Base-by-base conservation (phyloP, 176 grass and related monocot genomes). In the Paspalum vaginatum region DNA sequence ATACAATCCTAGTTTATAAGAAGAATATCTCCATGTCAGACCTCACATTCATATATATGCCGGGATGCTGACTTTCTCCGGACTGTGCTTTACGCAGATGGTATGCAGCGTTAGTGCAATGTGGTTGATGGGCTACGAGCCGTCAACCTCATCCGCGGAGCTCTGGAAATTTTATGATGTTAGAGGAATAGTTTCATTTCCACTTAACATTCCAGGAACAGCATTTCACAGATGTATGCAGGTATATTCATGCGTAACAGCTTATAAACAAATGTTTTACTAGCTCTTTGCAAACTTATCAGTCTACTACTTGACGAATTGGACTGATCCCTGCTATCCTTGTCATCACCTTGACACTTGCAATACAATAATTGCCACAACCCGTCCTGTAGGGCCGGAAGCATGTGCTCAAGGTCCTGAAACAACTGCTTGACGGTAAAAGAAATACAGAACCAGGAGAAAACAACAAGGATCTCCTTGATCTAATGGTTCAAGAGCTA, bases 61-160 rank as follows among this genome's bases (percentile, higher is more conserved):
- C 32, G 32, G 32, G 32, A 32, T 32, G 32, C 32, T 32, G 32
- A 32, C 32, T 32, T 32, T 32, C 32, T 32, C 32, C 16, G 14
- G 62, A 16, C 37, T 22, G 3, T 62, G 14, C 3, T 9, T 65
- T 9, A 17, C 16, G 22, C 48, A 93, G 87, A 93, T 93, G 91
- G 84, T 93, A 79, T 93, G 90, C 61, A 73, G 81, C 9, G 51
- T 88, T 9, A 76, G 77, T 16, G 91, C 85, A 11, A 93, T 83
- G 74, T 85, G 68, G 68, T 38, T 89, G 75, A 93, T 89, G 15
- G 76, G 87, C 53, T 75, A 90, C 9, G 81, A 90, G 1, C 48
- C 75, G 5, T 9, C n/a, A 0, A 24, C 32, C 24, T 75, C 78
- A 7, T 49, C 54, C 8, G 87, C 76, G 4, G 69, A 55, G 32